A percentile compares a stretch with the other conserved stretches of the same genome.
Evolutionary conservation across 352 stramenopile species (phyloP).

Genomic region (Globisporangium solare): DNA sequence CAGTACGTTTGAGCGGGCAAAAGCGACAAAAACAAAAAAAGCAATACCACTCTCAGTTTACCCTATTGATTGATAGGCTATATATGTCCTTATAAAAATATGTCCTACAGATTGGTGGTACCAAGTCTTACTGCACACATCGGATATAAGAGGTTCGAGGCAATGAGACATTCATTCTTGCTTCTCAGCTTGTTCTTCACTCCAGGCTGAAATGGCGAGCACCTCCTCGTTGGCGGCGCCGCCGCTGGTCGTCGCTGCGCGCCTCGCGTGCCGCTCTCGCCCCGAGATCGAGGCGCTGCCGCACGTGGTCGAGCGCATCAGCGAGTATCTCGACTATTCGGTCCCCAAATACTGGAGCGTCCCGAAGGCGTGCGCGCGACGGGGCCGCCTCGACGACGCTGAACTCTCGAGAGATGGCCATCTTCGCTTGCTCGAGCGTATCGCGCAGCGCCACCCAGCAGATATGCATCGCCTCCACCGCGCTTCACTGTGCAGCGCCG

Average conservation of each 20-base stretch:
- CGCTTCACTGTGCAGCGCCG: neutral
- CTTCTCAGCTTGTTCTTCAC: too few species aligned
- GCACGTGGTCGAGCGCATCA: conserved; percentile 4
- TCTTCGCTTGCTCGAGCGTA: neutral
- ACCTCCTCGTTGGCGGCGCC: neutral
- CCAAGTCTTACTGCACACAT: too few species aligned
- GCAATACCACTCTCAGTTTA: too few species aligned
- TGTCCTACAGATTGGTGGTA: too few species aligned
- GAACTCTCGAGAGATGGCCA: neutral
- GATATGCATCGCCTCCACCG: conserved; percentile 1
- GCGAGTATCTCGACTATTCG: conserved; percentile 4
- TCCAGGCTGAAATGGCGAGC: too few species aligned
- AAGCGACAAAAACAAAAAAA: too few species aligned
- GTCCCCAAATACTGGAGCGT: conserved; percentile 3
- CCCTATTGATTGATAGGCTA: too few species aligned
- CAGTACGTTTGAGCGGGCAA: too few species aligned
- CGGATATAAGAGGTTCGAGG: too few species aligned
- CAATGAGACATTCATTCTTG: too few species aligned
- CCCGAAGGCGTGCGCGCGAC: neutral
- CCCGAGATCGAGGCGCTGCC: conserved; percentile 7
- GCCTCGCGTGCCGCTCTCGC: neutral
- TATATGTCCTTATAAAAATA: too few species aligned
- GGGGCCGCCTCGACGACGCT: neutral
- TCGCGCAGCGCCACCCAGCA: neutral
- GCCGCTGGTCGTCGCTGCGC: conserved; percentile 2